Percentiles rank a stretch among this genome's conserved stretches.
Conservation (phyloP, 805 yeast species). For the Torulaspora microellipsoides region DNA sequence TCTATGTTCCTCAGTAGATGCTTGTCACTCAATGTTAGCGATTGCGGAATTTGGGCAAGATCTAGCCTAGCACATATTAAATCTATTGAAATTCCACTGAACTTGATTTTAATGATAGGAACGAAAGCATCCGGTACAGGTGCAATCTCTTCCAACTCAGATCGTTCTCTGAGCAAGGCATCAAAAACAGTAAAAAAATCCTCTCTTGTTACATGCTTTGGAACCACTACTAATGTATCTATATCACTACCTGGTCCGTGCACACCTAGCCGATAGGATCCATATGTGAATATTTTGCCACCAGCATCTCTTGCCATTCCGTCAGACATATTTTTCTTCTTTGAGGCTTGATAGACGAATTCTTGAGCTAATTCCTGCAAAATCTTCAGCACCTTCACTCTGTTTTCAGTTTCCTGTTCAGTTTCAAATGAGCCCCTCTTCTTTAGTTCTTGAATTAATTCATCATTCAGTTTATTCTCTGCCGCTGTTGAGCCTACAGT, state of each 20-base stretch:
- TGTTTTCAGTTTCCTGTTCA: slow-evolving; percentile 74
- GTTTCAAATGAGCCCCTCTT: slow-evolving; percentile 83
- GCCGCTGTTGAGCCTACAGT: slow-evolving; percentile 76
- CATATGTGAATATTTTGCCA: slow-evolving; percentile 94
- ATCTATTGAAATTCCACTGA: slow-evolving; percentile 90
- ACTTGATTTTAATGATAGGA: slow-evolving; percentile 89
- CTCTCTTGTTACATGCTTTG: slow-evolving; percentile 87
- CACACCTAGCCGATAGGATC: slow-evolving; percentile 91
- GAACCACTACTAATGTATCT: slow-evolving; percentile 94
- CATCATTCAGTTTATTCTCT: slow-evolving; percentile 72
- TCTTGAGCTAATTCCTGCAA: slow-evolving; percentile 72
- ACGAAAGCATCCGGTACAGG: slow-evolving; percentile 96
- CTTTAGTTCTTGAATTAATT: slow-evolving; percentile 72
- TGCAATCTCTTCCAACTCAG: slow-evolving; percentile 85
- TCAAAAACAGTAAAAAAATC: slow-evolving; percentile 85
- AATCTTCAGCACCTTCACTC: slow-evolving; percentile 67
- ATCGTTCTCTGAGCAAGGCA: slow-evolving; percentile 59
- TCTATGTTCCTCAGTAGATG: slow-evolving; percentile 81
- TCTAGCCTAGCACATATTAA: slow-evolving; percentile 79
- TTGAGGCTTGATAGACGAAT: slow-evolving; percentile 78
- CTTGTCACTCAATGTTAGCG: slow-evolving; percentile 75
- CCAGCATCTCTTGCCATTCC: slow-evolving; percentile 98
- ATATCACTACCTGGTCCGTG: slow-evolving; percentile 98
- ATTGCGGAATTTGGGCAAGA: slow-evolving; percentile 74
- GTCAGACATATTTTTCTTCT: slow-evolving; percentile 85